Conservation (phyloP, 192 early-diverging fungal species). For the Podila epigama region DNA sequence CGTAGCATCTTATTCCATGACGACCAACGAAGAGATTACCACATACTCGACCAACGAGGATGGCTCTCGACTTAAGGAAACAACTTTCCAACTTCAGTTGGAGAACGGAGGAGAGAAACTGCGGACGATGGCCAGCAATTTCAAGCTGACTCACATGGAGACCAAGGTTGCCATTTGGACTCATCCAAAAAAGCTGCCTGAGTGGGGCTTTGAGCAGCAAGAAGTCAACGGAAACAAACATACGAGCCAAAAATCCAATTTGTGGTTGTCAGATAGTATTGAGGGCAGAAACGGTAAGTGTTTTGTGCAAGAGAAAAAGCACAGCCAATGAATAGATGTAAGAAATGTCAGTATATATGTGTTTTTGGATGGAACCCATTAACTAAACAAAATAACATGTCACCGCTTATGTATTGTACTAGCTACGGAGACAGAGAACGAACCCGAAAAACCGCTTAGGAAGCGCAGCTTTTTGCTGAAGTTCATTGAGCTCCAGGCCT, state of each 20-base stretch:
- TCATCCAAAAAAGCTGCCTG: conserved; percentile 72
- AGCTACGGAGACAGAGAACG: conserved; percentile 54
- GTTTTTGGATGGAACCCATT: too few species aligned
- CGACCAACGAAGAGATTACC: conserved; percentile 73
- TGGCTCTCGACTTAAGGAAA: conserved; percentile 62
- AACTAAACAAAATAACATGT: conserved; percentile 1
- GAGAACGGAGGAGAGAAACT: conserved; percentile 61
- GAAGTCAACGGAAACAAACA: conserved; percentile 97
- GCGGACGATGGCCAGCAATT: conserved; percentile 66
- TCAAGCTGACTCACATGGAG: conserved; percentile 78
- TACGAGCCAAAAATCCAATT: conserved; percentile 68
- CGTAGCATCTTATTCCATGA: conserved; percentile 66
- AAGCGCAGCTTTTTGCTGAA: conserved; percentile 78
- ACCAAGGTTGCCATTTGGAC: conserved; percentile 85
- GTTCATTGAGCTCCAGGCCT: conserved; percentile 85
- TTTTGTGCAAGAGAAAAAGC: conserved; percentile 14
- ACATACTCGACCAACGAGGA: conserved; percentile 65
- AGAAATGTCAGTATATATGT: too few species aligned
- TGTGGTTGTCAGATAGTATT: conserved; percentile 86
- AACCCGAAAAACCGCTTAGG: conserved; percentile 60
- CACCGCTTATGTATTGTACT: conserved; percentile 45
- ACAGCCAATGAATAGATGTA: not conserved
- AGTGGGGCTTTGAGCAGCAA: conserved; percentile 88
- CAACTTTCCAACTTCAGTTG: conserved; percentile 65
- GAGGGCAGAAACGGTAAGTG: conserved; percentile 72